Evolutionary conservation across 2,329 filamentous ascomycete genomes (phyloP).

Genomic region (Penicillium hordei): DNA sequence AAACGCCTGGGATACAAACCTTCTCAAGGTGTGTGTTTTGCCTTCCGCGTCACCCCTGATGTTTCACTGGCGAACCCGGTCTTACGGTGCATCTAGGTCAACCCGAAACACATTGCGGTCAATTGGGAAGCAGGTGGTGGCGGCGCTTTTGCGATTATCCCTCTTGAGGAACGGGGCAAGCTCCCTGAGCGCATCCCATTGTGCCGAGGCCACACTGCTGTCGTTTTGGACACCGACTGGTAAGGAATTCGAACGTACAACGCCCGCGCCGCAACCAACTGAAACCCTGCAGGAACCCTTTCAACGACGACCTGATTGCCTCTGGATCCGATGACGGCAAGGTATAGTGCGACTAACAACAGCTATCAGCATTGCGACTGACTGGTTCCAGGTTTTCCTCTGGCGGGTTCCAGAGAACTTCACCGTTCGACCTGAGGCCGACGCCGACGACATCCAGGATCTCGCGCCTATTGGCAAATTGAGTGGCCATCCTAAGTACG

Average conservation of each 20-base stretch:
- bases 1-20: conserved; percentile 99
- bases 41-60: conserved; percentile 30
- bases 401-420: conserved; percentile 93
- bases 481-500: conserved; percentile 79
- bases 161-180: conserved; percentile 83
- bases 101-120: conserved; percentile 92
- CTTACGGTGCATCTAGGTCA: conserved; percentile 61
- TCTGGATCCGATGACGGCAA: conserved; percentile 97
- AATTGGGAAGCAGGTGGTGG: conserved; percentile 98
- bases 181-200: conserved; percentile 89
- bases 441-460: conserved; percentile 73
- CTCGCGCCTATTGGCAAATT: conserved; percentile 79
- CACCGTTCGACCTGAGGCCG: conserved; percentile 75
- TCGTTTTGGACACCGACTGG: conserved; percentile 98
- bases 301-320: conserved; percentile 89
- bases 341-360: conserved; percentile 41
- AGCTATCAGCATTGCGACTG: conserved; percentile 17
- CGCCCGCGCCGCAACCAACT: not conserved
- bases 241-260: conserved; percentile 44
- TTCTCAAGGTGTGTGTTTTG: conserved; percentile 79
- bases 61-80: conserved; percentile 18
- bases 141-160: conserved; percentile 95
- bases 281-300: conserved; percentile 70
- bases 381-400: conserved; percentile 66
- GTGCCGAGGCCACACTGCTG: conserved; percentile 92